Percentiles rank a stretch among this genome's conserved stretches.
These are phyloP conservation scores for Heracleum sosnowskyi DNA, from an alignment of 129 eudicot genomes.

Conservation along the genomic window DNA sequence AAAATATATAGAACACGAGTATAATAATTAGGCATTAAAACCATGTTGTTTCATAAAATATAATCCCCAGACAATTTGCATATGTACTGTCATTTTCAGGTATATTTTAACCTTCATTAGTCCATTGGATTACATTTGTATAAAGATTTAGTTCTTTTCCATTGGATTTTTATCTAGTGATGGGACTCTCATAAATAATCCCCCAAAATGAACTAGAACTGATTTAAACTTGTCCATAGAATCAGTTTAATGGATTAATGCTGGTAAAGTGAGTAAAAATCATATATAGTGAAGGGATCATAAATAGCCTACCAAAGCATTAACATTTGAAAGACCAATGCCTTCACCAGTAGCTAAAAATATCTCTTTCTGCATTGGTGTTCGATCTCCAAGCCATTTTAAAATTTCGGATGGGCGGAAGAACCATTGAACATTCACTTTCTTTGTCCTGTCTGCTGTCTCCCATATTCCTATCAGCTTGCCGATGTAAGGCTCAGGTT, in stretches of 20 bases:
- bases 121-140: not conserved
- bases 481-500: constrained; percentile 50
- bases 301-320: constrained; percentile 43
- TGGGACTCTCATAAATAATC: not conserved
- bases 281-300: not conserved
- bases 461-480: constrained; percentile 75
- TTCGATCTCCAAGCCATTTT: constrained; percentile 35
- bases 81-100: not conserved
- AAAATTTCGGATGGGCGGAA: constrained; percentile 52
- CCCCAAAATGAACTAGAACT: not conserved
- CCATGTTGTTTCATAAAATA: not conserved
- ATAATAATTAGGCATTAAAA: not conserved
- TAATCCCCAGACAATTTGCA: not conserved
- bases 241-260: not conserved
- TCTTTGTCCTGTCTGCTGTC: constrained; percentile 27
- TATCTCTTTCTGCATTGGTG: constrained; percentile 52
- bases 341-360: constrained; percentile 75
- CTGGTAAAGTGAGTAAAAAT: not conserved
- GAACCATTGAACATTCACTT: constrained; percentile 73
- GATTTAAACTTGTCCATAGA: not conserved
- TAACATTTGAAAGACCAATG: constrained; percentile 49
- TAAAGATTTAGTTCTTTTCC: not conserved
- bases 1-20: not conserved
- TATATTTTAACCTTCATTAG: not conserved
- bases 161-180: not conserved